Conservation (phyloP, 1,284 basidiomycete species). For the Ganoderma meredithae region DNA sequence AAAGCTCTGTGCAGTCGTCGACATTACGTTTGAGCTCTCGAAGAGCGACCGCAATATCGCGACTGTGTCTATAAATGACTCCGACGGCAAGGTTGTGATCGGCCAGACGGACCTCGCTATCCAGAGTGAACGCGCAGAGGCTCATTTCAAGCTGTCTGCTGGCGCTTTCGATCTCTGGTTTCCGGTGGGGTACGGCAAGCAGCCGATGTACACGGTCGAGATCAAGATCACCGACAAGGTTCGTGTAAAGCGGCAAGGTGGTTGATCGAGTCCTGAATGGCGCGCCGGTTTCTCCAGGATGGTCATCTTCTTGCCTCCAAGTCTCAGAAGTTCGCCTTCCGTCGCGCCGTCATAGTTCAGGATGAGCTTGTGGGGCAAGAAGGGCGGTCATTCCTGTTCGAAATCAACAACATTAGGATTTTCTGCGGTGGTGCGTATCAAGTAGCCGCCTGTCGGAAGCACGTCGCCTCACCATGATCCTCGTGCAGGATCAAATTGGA, state of each 20-base stretch:
- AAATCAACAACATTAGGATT: slow-evolving; percentile 87
- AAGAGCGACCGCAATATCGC: slow-evolving; percentile 46
- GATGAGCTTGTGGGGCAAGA: slow-evolving; percentile 75
- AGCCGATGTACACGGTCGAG: slow-evolving; percentile 76
- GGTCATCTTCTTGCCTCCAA: slow-evolving; percentile 58
- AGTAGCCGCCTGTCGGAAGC: not conserved
- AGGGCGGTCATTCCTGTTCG: slow-evolving; percentile 86
- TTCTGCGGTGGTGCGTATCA: slow-evolving; percentile 77
- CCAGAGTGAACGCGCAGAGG: slow-evolving; percentile 46
- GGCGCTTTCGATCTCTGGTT: slow-evolving; percentile 81
- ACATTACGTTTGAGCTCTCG: slow-evolving; percentile 54
- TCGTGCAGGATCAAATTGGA: slow-evolving; percentile 85
- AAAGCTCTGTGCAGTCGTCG: slow-evolving; percentile 56
- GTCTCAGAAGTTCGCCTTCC: slow-evolving; percentile 74
- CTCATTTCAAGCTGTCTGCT: slow-evolving; percentile 58
- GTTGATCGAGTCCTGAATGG: not conserved
- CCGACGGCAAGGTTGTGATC: slow-evolving; percentile 52
- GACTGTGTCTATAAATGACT: slow-evolving; percentile 55
- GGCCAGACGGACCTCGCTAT: slow-evolving; percentile 48
- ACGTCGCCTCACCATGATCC: not conserved
- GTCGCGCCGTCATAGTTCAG: slow-evolving; percentile 78
- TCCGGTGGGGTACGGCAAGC: slow-evolving; percentile 83
- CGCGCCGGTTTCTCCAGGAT: slow-evolving; percentile 43
- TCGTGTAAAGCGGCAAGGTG: not conserved
- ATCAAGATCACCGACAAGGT: slow-evolving; percentile 61